These are phyloP conservation scores for Brasenia schreberi DNA, from an alignment of 164 flowering plant species.

Conservation along the genomic window DNA sequence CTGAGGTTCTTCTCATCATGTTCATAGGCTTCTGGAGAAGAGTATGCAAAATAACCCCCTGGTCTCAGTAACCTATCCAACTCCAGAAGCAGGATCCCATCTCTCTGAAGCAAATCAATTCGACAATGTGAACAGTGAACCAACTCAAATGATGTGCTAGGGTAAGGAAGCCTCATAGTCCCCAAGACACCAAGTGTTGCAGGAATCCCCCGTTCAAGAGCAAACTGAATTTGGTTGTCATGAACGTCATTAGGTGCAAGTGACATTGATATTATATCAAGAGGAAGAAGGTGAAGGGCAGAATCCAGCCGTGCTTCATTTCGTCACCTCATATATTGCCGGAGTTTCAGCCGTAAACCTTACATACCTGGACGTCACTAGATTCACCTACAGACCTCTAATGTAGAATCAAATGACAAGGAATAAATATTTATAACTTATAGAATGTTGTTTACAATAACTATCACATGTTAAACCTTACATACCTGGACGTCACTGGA, in stretches of 20 bases:
- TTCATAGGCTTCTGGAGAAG: constrained; percentile 84
- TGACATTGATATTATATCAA: constrained; percentile 53
- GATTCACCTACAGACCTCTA: too few species aligned
- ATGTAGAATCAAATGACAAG: too few species aligned
- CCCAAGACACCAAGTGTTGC: constrained; percentile 67
- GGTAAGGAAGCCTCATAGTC: constrained; percentile 66
- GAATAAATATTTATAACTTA: too few species aligned
- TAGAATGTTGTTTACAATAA: not conserved
- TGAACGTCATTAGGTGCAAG: constrained; percentile 78
- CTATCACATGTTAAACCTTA: not conserved
- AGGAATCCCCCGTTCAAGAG: constrained; percentile 69
- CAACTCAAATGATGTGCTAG: constrained; percentile 71
- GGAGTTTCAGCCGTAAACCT: too few species aligned
- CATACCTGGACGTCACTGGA: not conserved
- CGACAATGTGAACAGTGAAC: constrained; percentile 77
- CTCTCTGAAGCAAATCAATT: constrained; percentile 84
- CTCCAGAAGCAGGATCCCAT: constrained; percentile 59
- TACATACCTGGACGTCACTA: not conserved
- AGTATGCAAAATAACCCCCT: constrained; percentile 73
- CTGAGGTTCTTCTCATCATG: constrained; percentile 50
- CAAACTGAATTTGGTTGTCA: constrained; percentile 76
- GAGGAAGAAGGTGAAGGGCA: constrained; percentile 58
- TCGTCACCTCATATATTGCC: too few species aligned
- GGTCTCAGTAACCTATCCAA: constrained; percentile 68
- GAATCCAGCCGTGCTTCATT: too few species aligned